Percentiles rank a stretch among this genome's conserved stretches.
Evolutionary conservation across 805 yeast species (phyloP).

Genomic region (Candida golubevii): DNA sequence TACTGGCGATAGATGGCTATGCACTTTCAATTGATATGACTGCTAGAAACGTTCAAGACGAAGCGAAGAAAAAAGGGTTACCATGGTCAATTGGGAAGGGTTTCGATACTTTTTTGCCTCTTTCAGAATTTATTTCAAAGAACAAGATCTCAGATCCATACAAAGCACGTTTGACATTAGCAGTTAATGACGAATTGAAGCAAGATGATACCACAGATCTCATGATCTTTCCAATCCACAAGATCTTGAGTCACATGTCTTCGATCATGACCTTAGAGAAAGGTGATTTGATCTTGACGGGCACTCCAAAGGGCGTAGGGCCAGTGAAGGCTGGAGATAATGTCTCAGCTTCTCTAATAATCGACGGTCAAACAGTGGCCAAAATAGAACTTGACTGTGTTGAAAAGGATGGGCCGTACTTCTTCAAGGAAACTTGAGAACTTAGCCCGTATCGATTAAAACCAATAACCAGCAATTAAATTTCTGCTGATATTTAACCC

Average conservation of each 20-base stretch:
- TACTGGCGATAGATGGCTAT: slow-evolving; percentile 79
- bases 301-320: slow-evolving; percentile 99
- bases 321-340: slow-evolving; percentile 72
- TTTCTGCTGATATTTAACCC: too few species aligned
- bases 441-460: too few species aligned
- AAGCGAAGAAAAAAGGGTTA: slow-evolving; percentile 86
- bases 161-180: slow-evolving; percentile 56
- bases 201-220: slow-evolving; percentile 75
- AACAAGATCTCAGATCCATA: slow-evolving; percentile 66
- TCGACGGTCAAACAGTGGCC: slow-evolving; percentile 53
- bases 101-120: slow-evolving; percentile 90
- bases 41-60: slow-evolving; percentile 93
- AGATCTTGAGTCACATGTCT: slow-evolving; percentile 75
- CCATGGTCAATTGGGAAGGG: slow-evolving; percentile 98
- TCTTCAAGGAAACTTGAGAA: slow-evolving; percentile 23
- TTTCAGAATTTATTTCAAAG: slow-evolving; percentile 71
- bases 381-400: slow-evolving; percentile 49
- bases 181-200: slow-evolving; percentile 63
- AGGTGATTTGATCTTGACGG: slow-evolving; percentile 90
- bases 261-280: slow-evolving; percentile 85
- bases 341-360: slow-evolving; percentile 58
- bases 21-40: slow-evolving; percentile 91
- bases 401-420: slow-evolving; percentile 46
- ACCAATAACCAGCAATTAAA: too few species aligned
- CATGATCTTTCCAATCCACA: slow-evolving; percentile 87